Evolutionary conservation across 176 grass and related monocot genomes (phyloP).

Genomic region (Elymus sibiricus): DNA sequence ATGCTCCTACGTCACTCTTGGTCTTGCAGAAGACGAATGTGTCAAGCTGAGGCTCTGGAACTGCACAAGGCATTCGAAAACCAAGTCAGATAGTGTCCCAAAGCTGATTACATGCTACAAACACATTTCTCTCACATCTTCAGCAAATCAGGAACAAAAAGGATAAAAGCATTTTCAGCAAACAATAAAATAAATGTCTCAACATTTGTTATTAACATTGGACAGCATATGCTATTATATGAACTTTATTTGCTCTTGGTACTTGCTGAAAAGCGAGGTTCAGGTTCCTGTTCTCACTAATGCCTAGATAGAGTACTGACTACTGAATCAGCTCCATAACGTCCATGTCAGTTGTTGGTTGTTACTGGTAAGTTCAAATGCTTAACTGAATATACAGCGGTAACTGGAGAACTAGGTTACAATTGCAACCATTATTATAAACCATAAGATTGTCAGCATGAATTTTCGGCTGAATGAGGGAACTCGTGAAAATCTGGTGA

Average conservation of each 20-base stretch:
- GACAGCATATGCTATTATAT: background rate
- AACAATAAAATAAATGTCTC: background rate
- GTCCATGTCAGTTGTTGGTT: background rate
- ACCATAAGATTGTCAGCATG: background rate
- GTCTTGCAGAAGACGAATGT: slow-evolving; percentile 97
- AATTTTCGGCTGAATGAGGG: background rate
- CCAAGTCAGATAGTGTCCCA: background rate
- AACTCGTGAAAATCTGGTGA: background rate
- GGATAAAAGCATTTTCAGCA: background rate
- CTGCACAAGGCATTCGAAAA: slow-evolving; percentile 39
- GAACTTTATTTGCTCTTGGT: background rate
- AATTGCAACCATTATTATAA: background rate
- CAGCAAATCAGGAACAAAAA: background rate
- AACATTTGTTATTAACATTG: background rate
- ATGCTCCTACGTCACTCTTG: slow-evolving; percentile 77
- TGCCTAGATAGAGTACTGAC: background rate
- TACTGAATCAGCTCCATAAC: background rate
- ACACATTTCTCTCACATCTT: background rate
- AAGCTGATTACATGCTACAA: background rate
- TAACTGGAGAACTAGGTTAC: background rate
- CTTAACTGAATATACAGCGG: background rate
- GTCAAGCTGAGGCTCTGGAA: slow-evolving; percentile 76
- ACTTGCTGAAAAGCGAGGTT: background rate
- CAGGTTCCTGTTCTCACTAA: too few species aligned
- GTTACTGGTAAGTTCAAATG: background rate